Evolutionary conservation across 176 grass and related monocot species (phyloP).

Genomic region (Phoenix roebelenii): DNA sequence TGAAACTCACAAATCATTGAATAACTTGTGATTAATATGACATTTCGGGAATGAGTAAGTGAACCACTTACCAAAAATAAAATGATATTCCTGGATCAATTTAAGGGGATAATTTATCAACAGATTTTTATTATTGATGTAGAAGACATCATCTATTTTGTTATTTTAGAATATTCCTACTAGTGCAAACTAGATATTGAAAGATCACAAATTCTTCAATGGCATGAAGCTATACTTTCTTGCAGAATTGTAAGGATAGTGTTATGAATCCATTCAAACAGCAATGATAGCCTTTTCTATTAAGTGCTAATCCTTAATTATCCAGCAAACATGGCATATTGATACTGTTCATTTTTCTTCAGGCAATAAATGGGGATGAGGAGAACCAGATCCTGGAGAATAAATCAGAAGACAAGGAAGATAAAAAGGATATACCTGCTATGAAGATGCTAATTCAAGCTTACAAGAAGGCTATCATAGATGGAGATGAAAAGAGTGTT

Average conservation of each 20-base stretch:
- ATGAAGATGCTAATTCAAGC: conserved; percentile 62
- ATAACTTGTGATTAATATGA: too few species aligned
- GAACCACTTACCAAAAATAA: too few species aligned
- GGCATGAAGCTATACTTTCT: neutral
- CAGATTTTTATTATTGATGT: too few species aligned
- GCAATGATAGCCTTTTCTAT: neutral
- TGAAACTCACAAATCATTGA: too few species aligned
- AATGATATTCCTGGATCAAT: too few species aligned
- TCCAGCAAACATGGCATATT: conserved; percentile 1
- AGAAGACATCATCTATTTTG: too few species aligned
- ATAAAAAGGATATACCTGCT: conserved; percentile 40
- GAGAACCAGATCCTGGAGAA: conserved; percentile 2
- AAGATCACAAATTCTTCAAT: too few species aligned
- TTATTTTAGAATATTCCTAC: too few species aligned
- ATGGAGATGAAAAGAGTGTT: conserved; percentile 53
- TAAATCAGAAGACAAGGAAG: conserved; percentile 8
- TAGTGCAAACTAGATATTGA: too few species aligned
- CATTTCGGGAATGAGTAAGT: too few species aligned
- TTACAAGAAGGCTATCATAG: conserved; percentile 65
- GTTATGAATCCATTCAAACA: neutral
- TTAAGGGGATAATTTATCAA: too few species aligned
- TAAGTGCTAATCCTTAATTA: neutral
- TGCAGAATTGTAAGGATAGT: neutral
- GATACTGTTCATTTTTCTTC: conserved; percentile 16
- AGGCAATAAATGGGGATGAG: conserved; percentile 23